These are phyloP conservation scores for Batkoa obscura DNA, from an alignment of 371 early-diverging fungal genomes.

Conservation along the genomic window DNA sequence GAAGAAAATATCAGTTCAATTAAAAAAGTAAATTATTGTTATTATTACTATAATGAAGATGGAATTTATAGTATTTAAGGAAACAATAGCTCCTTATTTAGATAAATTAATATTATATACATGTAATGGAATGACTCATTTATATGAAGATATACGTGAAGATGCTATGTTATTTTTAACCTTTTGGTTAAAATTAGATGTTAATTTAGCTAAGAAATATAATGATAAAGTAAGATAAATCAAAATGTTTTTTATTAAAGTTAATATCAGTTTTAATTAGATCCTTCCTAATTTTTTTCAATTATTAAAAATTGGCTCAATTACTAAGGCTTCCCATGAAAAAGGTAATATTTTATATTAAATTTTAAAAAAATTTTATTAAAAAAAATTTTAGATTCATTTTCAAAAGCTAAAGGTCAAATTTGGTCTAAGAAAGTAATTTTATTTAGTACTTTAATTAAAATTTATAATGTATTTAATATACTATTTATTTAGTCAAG, in stretches of 20 bases:
- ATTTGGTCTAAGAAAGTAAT: conserved; percentile 2
- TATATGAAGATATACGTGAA: neutral
- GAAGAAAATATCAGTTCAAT: neutral
- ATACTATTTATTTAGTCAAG: neutral
- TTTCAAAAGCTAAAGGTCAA: neutral
- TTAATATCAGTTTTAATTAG: neutral
- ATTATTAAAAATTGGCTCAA: neutral
- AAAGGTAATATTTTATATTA: neutral
- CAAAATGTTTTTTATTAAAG: too few species aligned
- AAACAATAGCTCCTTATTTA: neutral
- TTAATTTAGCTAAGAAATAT: neutral
- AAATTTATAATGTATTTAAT: too few species aligned
- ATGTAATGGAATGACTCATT: neutral
- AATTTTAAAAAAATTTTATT: neutral
- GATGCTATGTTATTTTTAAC: neutral
- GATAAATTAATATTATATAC: neutral
- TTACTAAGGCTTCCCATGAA: neutral
- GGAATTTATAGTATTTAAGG: too few species aligned
- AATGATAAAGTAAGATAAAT: neutral
- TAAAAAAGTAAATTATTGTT: too few species aligned
- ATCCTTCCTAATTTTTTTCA: neutral
- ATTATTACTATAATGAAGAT: too few species aligned
- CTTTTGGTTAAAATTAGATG: neutral
- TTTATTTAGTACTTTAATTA: neutral
- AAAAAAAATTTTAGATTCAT: neutral